A percentile compares a stretch with the other conserved stretches of the same genome.
These are phyloP conservation scores for Kuraishia ogatae DNA, from an alignment of 805 yeast species.

Conservation along the genomic window DNA sequence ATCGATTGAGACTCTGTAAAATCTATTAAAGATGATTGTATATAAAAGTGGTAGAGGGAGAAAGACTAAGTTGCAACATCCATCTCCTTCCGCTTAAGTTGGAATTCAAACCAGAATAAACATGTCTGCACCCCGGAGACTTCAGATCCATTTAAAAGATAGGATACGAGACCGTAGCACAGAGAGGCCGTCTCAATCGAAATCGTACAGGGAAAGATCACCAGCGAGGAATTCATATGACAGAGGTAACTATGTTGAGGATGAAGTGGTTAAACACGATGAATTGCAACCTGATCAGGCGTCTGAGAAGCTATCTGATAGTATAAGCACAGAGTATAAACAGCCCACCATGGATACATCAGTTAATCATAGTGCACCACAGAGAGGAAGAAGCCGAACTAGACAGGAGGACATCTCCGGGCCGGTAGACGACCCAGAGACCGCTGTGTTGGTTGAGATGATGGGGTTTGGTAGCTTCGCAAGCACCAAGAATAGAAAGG, in stretches of 20 bases:
- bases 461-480: conserved; percentile 56
- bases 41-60: background rate
- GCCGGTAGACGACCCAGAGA: conserved; percentile 9
- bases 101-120: background rate
- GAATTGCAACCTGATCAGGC: background rate
- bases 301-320: background rate
- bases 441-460: conserved; percentile 28
- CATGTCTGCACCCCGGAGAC: conserved; percentile 10
- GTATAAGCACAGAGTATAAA: background rate
- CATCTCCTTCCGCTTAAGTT: too few relatives aligned
- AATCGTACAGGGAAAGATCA: conserved; percentile 12
- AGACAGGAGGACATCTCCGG: conserved; percentile 9
- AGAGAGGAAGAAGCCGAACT: conserved; percentile 4
- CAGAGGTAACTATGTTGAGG: background rate
- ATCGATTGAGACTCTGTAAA: too few relatives aligned
- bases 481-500: conserved; percentile 49
- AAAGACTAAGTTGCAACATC: background rate
- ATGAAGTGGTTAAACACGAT: background rate
- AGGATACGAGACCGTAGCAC: conserved; percentile 18
- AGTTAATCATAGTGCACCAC: background rate
- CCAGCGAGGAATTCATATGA: background rate
- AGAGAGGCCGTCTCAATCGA: conserved; percentile 9
- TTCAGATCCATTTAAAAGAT: conserved; percentile 13
- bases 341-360: background rate
- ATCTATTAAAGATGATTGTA: too few relatives aligned